phyloP scores from a whole-genome alignment of 176 grass and related monocot genomes.

The Avena eriantha region DNA sequence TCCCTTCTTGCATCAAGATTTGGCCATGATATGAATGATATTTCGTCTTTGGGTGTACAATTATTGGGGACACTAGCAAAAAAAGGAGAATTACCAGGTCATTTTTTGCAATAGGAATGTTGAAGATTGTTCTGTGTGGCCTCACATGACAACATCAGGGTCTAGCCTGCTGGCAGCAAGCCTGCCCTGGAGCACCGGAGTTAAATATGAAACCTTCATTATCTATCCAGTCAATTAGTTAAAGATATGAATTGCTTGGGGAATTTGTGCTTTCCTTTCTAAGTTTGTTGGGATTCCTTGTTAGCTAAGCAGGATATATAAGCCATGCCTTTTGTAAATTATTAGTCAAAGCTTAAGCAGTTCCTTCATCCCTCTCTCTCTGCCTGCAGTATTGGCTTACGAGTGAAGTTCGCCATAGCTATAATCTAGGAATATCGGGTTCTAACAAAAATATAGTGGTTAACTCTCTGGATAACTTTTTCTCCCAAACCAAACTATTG shows the following conservation, averaged over 20 bases:
- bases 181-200: not conserved
- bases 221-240: not conserved
- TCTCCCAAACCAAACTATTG: not conserved
- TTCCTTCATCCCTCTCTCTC: no score
- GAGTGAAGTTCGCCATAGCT: not conserved
- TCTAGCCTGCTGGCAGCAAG: not conserved
- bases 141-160: not conserved
- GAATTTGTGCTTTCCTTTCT: not conserved
- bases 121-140: not conserved
- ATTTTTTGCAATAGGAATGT: constrained; percentile 7
- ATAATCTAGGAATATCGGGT: not conserved
- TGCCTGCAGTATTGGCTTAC: not conserved
- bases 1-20: not conserved
- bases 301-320: not conserved
- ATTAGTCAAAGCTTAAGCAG: no score
- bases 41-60: not conserved
- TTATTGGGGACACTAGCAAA: not conserved
- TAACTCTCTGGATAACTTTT: not conserved
- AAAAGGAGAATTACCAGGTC: not conserved
- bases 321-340: not conserved
- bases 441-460: not conserved
- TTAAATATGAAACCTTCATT: not conserved
- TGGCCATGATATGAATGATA: not conserved
- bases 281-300: not conserved
- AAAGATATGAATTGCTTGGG: not conserved